Percentiles rank a stretch among this genome's conserved stretches.
Conservation (phyloP, 371 early-diverging fungal species). For the Actinomortierella wolfii region DNA sequence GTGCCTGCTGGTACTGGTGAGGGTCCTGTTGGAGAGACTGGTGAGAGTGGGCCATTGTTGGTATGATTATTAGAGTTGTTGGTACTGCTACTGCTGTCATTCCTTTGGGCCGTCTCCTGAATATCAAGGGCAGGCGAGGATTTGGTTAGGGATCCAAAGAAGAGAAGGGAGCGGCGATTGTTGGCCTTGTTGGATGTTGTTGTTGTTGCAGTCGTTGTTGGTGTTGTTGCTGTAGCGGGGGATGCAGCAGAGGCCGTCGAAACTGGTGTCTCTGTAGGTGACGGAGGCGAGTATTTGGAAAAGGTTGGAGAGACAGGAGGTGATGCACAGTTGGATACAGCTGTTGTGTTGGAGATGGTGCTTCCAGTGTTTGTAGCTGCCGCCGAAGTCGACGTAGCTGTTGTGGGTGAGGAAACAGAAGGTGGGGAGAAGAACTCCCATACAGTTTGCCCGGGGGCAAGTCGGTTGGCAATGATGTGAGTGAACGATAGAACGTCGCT, state of each 20-base stretch:
- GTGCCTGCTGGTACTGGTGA: no score
- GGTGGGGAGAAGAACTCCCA: conserved; percentile 41
- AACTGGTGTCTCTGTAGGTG: not conserved
- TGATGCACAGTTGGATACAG: conserved; percentile 1
- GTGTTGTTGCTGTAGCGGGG: not conserved
- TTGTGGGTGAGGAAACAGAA: not conserved
- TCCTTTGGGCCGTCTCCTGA: no score
- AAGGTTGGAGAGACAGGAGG: conserved; percentile 14
- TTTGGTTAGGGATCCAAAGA: no score
- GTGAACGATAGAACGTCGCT: conserved; percentile 35
- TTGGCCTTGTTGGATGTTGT: no score
- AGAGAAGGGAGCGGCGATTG: no score
- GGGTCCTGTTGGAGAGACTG: no score
- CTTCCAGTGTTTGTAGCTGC: not conserved
- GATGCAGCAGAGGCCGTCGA: not conserved
- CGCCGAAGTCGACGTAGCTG: not conserved
- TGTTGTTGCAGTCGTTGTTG: not conserved
- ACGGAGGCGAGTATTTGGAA: not conserved
- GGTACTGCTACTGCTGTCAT: conserved; percentile 2
- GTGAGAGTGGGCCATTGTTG: no score
- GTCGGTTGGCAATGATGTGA: conserved; percentile 40
- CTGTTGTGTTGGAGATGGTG: conserved; percentile 2
- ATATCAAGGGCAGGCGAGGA: no score
- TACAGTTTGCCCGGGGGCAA: conserved; percentile 24
- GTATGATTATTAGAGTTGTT: not conserved